These are phyloP conservation scores for Naganishia onofrii DNA, from an alignment of 768 basidiomycete species.

Conservation along the genomic window DNA sequence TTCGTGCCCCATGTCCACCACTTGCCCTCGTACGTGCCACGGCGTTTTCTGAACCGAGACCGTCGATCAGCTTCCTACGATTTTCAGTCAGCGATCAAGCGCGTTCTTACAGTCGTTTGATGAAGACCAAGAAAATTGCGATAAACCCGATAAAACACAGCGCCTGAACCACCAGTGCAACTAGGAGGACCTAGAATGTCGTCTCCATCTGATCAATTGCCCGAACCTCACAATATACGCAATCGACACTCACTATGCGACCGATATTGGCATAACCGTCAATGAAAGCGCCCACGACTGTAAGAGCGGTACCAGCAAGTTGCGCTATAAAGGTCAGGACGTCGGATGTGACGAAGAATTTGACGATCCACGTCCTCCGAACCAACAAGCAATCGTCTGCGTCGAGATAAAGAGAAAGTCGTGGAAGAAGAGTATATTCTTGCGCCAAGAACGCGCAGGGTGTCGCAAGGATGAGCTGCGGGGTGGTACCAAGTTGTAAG, in stretches of 20 bases:
- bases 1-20: not conserved
- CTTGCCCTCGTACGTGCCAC: not conserved
- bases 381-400: slow-evolving; percentile 59
- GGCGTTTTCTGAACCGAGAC: not conserved
- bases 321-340: slow-evolving; percentile 68
- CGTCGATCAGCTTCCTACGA: not conserved
- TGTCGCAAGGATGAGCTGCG: slow-evolving; percentile 41
- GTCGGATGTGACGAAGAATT: slow-evolving; percentile 64
- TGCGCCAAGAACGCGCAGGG: slow-evolving; percentile 66
- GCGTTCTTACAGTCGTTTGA: slow-evolving; percentile 2
- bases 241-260: not conserved
- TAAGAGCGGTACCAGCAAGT: slow-evolving; percentile 48
- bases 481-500: not conserved
- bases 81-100: not conserved
- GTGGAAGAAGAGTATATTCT: slow-evolving; percentile 66
- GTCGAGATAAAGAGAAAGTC: slow-evolving; percentile 59
- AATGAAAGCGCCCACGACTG: slow-evolving; percentile 12
- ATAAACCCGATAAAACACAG: slow-evolving; percentile 5
- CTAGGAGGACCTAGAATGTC: slow-evolving; percentile 1
- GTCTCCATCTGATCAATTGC: too few species aligned
- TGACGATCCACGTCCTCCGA: slow-evolving; percentile 58
- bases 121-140: not conserved
- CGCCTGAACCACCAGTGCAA: slow-evolving; percentile 16
- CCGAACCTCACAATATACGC: not conserved
- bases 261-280: slow-evolving; percentile 13